Conservation (phyloP, 164 flowering plant species). For the Vitis cinerea region DNA sequence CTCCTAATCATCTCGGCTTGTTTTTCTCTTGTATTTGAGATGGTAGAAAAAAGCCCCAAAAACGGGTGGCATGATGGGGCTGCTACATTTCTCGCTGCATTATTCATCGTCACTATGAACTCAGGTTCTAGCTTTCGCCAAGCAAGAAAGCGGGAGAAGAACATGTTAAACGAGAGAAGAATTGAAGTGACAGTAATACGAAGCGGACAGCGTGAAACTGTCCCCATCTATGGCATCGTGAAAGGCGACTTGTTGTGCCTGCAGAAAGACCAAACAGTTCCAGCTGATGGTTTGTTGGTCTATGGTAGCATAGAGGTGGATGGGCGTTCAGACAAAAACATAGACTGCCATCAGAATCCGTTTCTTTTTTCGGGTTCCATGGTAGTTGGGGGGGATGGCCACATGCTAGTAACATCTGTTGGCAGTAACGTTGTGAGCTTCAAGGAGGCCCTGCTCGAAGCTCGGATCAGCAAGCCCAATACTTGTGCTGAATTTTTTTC, state of each 20-base stretch:
- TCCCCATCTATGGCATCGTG: neutral
- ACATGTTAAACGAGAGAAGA: neutral
- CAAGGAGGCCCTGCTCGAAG: neutral
- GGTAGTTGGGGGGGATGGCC: slow-evolving; percentile 7
- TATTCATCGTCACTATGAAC: slow-evolving; percentile 7
- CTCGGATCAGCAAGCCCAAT: slow-evolving; percentile 7
- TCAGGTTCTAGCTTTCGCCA: slow-evolving; percentile 1
- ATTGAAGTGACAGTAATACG: slow-evolving; percentile 10
- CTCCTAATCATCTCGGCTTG: slow-evolving; percentile 13
- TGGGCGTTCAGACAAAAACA: neutral
- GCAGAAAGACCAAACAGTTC: slow-evolving; percentile 6
- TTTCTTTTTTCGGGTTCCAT: slow-evolving; percentile 11
- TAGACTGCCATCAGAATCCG: slow-evolving; percentile 7
- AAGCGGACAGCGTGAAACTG: neutral
- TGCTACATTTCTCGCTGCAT: slow-evolving; percentile 3
- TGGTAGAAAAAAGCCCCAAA: slow-evolving; percentile 14
- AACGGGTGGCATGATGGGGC: slow-evolving; percentile 24
- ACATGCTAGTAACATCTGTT: slow-evolving; percentile 12
- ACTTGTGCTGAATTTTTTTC: slow-evolving; percentile 1
- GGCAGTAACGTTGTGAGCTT: neutral
- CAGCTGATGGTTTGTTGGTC: slow-evolving; percentile 16
- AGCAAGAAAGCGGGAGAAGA: slow-evolving; percentile 1
- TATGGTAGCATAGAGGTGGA: slow-evolving; percentile 6
- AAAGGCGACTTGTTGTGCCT: slow-evolving; percentile 9
- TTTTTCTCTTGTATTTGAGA: slow-evolving; percentile 13